These are phyloP conservation scores for Hygrophila difformis DNA, from an alignment of 257 asterid species.

Conservation along the genomic window DNA sequence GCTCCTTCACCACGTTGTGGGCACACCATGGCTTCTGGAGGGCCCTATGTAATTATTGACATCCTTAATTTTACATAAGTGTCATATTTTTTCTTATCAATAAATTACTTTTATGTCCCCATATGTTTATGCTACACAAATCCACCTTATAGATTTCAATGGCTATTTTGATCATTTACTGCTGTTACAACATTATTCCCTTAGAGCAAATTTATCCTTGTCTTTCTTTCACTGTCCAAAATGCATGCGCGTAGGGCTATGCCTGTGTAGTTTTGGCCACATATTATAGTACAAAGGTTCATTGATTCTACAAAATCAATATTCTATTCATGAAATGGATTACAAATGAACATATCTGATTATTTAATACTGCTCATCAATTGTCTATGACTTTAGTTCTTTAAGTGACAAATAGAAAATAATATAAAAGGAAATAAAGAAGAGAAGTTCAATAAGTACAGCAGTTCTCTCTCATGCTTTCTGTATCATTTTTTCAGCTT, in stretches of 20 bases:
- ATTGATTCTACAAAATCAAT: too few species aligned
- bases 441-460: too few species aligned
- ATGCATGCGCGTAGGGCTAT: neutral
- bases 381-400: too few species aligned
- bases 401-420: too few species aligned
- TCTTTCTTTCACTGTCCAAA: neutral
- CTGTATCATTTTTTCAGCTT: constrained; percentile 49
- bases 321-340: too few species aligned
- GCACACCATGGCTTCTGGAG: constrained; percentile 95
- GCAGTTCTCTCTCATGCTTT: constrained; percentile 6
- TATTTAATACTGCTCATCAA: constrained; percentile 5
- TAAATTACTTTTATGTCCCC: neutral
- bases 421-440: too few species aligned
- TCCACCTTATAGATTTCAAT: neutral
- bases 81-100: too few species aligned
- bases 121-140: neutral
- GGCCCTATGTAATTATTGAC: constrained; percentile 54
- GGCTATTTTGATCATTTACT: neutral
- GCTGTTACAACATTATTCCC: neutral
- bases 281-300: too few species aligned
- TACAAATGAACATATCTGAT: constrained; percentile 8
- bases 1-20: constrained; percentile 97
- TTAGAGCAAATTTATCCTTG: neutral
- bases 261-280: constrained; percentile 6
- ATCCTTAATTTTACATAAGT: too few species aligned